phyloP scores from a whole-genome alignment of 768 basidiomycete genomes.

The Russula olivacea region DNA sequence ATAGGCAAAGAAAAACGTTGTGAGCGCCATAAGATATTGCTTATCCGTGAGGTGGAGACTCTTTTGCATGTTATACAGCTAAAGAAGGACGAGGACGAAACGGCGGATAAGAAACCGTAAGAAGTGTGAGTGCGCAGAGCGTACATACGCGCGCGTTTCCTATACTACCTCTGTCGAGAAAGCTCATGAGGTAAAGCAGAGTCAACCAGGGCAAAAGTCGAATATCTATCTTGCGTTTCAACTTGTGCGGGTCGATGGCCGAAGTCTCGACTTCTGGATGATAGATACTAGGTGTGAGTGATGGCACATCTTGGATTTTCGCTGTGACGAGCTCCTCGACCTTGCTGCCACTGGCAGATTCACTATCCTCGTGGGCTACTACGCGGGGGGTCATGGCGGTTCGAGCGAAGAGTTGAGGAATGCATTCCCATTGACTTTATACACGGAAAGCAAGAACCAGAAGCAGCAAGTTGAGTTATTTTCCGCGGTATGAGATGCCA shows the following conservation, averaged over 20 bases:
- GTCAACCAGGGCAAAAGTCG: conserved; percentile 1
- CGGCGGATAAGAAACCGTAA: neutral
- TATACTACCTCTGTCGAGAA: neutral
- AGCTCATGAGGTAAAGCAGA: conserved; percentile 1
- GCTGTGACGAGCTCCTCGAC: neutral
- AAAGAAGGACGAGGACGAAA: neutral
- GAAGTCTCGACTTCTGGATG: neutral
- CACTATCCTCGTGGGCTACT: neutral
- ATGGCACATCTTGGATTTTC: neutral
- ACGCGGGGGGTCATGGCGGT: neutral
- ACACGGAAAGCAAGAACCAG: too few species aligned
- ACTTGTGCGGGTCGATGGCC: neutral
- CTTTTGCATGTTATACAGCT: neutral
- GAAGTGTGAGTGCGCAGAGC: neutral
- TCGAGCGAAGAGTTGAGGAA: neutral
- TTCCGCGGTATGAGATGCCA: too few species aligned
- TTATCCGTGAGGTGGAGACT: neutral
- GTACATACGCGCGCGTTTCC: neutral
- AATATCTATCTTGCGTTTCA: conserved; percentile 5
- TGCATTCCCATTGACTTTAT: neutral
- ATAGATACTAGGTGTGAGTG: neutral
- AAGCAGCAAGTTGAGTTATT: too few species aligned
- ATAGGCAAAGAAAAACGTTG: neutral
- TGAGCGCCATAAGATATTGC: neutral
- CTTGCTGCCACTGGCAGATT: neutral